Conservation (phyloP, 306 rosid species). For the Delonix regia region DNA sequence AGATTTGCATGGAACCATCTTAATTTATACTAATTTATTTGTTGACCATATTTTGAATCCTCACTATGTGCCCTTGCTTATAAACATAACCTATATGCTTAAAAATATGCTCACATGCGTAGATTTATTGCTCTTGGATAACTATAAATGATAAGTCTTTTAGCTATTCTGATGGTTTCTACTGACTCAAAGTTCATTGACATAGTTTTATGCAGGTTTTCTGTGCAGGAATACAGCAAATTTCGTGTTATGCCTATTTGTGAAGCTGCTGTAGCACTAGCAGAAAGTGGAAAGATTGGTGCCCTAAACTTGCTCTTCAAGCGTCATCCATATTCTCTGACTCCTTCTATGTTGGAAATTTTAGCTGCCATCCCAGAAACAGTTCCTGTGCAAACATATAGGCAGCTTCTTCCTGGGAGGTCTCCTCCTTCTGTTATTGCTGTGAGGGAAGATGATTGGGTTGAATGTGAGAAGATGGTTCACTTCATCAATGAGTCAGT, state of each 20-base stretch:
- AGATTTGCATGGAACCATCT: neutral
- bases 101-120: neutral
- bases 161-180: constrained; percentile 54
- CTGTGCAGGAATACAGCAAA: constrained; percentile 89
- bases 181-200: constrained; percentile 64
- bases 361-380: constrained; percentile 94
- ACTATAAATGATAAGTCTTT: constrained; percentile 23
- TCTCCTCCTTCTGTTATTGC: constrained; percentile 75
- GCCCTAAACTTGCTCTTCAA: constrained; percentile 88
- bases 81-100: constrained; percentile 5
- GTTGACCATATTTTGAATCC: neutral
- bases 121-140: constrained; percentile 23
- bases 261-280: constrained; percentile 78
- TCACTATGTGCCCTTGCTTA: constrained; percentile 1
- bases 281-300: constrained; percentile 94
- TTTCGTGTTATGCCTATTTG: constrained; percentile 79
- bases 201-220: constrained; percentile 87
- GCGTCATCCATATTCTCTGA: constrained; percentile 88
- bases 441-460: constrained; percentile 97
- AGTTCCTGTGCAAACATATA: constrained; percentile 80
- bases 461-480: constrained; percentile 88
- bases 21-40: constrained; percentile 11
- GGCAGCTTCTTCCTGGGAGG: constrained; percentile 96
- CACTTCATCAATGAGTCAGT: constrained; percentile 54
- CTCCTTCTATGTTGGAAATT: constrained; percentile 71